A percentile compares a stretch with the other conserved stretches of the same genome.
phyloP scores from a whole-genome alignment of 805 yeast genomes.

The Diddensiella santjacobensis region DNA sequence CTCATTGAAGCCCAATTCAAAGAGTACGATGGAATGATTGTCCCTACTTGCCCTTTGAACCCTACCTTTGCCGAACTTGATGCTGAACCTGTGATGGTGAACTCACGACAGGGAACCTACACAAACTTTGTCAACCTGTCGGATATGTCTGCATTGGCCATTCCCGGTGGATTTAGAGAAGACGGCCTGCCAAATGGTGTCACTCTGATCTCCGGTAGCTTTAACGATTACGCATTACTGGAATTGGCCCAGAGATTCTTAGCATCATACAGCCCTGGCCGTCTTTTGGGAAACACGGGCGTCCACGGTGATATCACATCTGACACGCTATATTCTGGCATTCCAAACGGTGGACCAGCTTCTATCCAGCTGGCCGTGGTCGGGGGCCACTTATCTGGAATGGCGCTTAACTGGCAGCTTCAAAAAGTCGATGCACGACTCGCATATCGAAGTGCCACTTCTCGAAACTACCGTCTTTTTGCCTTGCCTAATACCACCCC shows the following conservation, averaged over 20 bases:
- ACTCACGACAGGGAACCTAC: conserved; percentile 96
- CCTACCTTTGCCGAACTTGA: conserved; percentile 74
- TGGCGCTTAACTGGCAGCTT: conserved; percentile 92
- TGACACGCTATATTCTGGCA: conserved; percentile 36
- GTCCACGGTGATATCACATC: conserved; percentile 40
- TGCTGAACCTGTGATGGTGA: conserved; percentile 74
- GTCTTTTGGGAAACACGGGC: conserved; percentile 56
- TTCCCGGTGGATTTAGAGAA: conserved; percentile 83
- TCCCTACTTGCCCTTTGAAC: conserved; percentile 92
- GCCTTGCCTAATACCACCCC: conserved; percentile 76
- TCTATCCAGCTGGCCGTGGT: conserved; percentile 82
- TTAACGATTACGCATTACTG: conserved; percentile 83
- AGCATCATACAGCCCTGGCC: conserved; percentile 40
- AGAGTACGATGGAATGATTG: conserved; percentile 69
- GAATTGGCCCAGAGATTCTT: conserved; percentile 76
- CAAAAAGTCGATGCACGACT: conserved; percentile 76
- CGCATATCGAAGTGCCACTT: conserved; percentile 61
- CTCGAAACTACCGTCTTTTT: conserved; percentile 67
- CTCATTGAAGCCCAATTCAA: conserved; percentile 52
- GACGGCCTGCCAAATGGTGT: conserved; percentile 92
- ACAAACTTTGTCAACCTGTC: conserved; percentile 95
- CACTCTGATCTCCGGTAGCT: conserved; percentile 75
- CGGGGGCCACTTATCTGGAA: conserved; percentile 89
- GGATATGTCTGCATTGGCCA: conserved; percentile 84
- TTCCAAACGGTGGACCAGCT: conserved; percentile 43